Conservation (phyloP, 2,329 filamentous ascomycete genomes). For the Pseudocercospora musae region DNA sequence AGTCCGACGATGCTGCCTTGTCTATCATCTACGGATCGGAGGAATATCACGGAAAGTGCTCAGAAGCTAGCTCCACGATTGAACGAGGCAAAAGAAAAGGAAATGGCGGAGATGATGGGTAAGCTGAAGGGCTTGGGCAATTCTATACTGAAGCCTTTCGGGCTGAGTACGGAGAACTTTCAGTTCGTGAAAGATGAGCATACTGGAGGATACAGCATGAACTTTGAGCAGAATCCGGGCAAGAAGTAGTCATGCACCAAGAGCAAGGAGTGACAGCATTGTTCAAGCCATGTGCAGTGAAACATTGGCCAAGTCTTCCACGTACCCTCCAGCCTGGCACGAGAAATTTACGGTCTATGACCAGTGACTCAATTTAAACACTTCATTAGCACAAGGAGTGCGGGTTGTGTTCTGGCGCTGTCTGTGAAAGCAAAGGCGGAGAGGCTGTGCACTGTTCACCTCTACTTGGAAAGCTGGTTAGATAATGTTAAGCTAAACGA, state of each 20-base stretch:
- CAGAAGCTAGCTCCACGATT: constrained; percentile 63
- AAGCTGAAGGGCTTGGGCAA: constrained; percentile 93
- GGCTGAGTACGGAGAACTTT: constrained; percentile 90
- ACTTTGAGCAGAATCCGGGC: constrained; percentile 59
- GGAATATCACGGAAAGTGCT: constrained; percentile 65
- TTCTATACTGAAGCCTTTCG: constrained; percentile 87
- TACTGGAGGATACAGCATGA: constrained; percentile 90
- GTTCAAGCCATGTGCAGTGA: neutral
- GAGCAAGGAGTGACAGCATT: neutral
- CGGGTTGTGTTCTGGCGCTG: too few species aligned
- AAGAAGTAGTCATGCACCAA: constrained; percentile 14
- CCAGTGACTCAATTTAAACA: too few species aligned
- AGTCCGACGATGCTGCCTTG: constrained; percentile 50
- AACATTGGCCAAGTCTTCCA: neutral
- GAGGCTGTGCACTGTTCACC: too few species aligned
- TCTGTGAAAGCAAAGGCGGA: too few species aligned
- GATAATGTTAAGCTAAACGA: too few species aligned
- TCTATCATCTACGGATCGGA: constrained; percentile 63
- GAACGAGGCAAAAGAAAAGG: constrained; percentile 76
- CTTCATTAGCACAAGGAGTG: too few species aligned
- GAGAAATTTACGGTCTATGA: too few species aligned
- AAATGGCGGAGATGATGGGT: constrained; percentile 96
- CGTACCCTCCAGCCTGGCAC: too few species aligned
- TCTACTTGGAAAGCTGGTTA: too few species aligned
- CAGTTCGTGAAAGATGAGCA: constrained; percentile 88